Evolutionary conservation across 331 rosid species (phyloP), one percentile per base, ranked within the genome.

Genomic region (Rhamnella rubrinervis): DNA sequence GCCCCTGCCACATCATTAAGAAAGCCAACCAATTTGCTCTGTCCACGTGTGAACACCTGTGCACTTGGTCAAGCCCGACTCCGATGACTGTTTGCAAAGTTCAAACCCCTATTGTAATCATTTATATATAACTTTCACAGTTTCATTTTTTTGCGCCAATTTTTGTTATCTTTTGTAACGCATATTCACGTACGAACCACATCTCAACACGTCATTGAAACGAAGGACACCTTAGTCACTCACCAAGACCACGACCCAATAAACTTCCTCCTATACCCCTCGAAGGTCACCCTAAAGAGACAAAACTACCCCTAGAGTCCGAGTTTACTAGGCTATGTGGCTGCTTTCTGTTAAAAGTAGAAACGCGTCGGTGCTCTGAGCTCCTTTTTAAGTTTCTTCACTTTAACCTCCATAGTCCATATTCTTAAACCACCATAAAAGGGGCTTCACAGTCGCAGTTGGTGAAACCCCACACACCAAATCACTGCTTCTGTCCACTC

Each of bases 271-370:
- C 26, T 49, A 13, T 66, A 56, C 58, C 74, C 66, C 58, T 0
- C 0, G 28, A 15, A 14, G 4, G 6, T 25, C 11, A 65, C 41
- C 41, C 5, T 11, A 0, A 6, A 46, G 15, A 4, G 66, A 26
- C 49, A 28, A 23, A 13, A 59, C 18, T 21, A 8, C 14, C 11
- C 61, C 73, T 44, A 38, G 47, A 40, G 47, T 9, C 35, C 35
- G 35, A 5, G 35, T 3, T 21, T 18, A 35, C 21, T 66, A 41
- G n/a, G 16, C 72, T 19, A 67, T 52, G 69, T 39, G 17, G 41
- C 40, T 59, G 52, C 73, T 79, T 66, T 56, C 46, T 53, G 65
- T 49, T 49, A 40, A 83, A 85, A 85, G 87, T 77, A 59, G 74
- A 72, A 66, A 59, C 80, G 79, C 55, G 83, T 79, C 81, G 65